Base-by-base conservation (phyloP, 192 early-diverging fungal species). In the Powellomyces hirtus region DNA sequence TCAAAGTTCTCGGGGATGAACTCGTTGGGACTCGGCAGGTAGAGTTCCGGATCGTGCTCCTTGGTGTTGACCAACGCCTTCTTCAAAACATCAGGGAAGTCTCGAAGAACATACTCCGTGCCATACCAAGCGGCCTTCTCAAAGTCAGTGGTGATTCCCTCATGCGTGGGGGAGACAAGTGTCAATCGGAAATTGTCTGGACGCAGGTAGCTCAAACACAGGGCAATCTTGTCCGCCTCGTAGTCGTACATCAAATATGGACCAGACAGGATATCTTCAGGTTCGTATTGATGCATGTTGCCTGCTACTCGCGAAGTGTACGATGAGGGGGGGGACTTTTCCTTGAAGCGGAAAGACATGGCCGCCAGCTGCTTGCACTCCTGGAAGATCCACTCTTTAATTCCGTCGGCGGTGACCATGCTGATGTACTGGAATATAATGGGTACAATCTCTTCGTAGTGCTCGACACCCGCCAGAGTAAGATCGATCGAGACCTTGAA, bases 361-460 rank as follows among this genome's bases (percentile, higher is more conserved):
- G 35, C 35, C 24, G 62, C 53, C 63, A 82, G 71, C n/a, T 69
- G 68, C 34, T 75, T 27, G 63, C 72, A 75, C 70, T 98, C 95
- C 33, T 92, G 81, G 74, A 88, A 96, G 49, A 91, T 88, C 84
- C 89, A 91, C 34, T 88, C 77, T 62, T 92, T 85, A 46, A 92
- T 77, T 29, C 89, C 90, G 45, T 71, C 73, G n/a, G 75, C 59
- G 50, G 82, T 82, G 29, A 98, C 72, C 86, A 98, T 87, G 27
- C 89, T 75, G 62, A 97, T 90, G 68, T 94, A 98, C 70, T 92
- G 88, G 75, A 97, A 98, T 18, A 97, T 68, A 20, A 87, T 79
- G 8, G 82, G 65, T 40, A 97, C 79, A 1, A 97, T 89, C 33
- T 95, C 90, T 62, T 93, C 77, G 62, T 90, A 92, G 55, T 90